These are phyloP conservation scores for Coccinonectria pachysandricola DNA, from an alignment of 2,329 filamentous ascomycete genomes.

Conservation along the genomic window DNA sequence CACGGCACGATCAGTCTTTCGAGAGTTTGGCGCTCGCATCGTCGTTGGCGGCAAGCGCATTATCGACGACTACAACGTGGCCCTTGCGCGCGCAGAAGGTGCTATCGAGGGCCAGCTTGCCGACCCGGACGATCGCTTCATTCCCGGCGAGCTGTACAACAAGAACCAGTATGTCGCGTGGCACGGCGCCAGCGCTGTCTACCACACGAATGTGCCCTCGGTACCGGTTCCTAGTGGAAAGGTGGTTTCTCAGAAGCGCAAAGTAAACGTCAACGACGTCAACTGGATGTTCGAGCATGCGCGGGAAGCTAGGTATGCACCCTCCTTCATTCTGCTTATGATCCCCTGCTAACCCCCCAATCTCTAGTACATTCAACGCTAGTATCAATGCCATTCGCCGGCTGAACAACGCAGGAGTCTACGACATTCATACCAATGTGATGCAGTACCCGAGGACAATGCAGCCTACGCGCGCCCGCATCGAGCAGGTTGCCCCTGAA, in stretches of 20 bases:
- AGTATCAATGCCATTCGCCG: conserved; percentile 58
- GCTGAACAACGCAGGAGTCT: conserved; percentile 64
- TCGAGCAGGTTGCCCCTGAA: conserved; percentile 56
- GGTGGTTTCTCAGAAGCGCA: conserved; percentile 70
- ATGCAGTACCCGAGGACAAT: conserved; percentile 81
- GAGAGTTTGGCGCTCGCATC: conserved; percentile 91
- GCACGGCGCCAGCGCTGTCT: conserved; percentile 94
- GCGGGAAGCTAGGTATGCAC: conserved; percentile 67
- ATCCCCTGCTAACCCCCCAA: conserved; percentile 6
- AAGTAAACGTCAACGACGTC: conserved; percentile 78
- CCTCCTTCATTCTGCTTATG: no score
- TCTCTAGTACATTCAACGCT: conserved; percentile 69
- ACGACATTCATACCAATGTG: conserved; percentile 87
- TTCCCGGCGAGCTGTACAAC: conserved; percentile 82
- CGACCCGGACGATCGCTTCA: conserved; percentile 74
- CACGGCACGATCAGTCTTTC: conserved; percentile 90
- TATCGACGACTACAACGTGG: conserved; percentile 79
- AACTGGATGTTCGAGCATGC: conserved; percentile 98
- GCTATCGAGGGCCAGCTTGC: conserved; percentile 81
- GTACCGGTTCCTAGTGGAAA: conserved; percentile 70
- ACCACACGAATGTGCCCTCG: conserved; percentile 71
- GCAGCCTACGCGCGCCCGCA: conserved; percentile 80
- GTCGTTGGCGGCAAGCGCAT: conserved; percentile 82
- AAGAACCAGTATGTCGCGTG: conserved; percentile 98
- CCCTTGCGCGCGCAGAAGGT: conserved; percentile 64